Conservation (phyloP, 345 rosid genomes). For the Melaleuca alternifolia region DNA sequence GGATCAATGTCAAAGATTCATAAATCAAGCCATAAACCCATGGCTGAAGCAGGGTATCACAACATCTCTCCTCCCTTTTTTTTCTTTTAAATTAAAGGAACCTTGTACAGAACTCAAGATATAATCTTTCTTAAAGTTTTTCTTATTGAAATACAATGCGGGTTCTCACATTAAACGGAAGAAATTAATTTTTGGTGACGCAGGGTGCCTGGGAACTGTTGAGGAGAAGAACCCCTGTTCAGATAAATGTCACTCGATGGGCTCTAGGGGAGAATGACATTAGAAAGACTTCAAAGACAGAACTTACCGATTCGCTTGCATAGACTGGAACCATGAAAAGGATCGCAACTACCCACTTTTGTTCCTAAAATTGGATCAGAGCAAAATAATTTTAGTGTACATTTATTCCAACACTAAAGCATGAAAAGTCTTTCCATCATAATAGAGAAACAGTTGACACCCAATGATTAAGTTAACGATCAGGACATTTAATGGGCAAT, state of each 20-base stretch:
- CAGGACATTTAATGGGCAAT: background rate
- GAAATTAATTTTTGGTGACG: background rate
- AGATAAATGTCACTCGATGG: background rate
- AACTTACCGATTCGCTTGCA: constrained; percentile 73
- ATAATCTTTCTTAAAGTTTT: background rate
- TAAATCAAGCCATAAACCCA: background rate
- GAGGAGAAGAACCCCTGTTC: background rate
- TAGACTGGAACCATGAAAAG: constrained; percentile 85
- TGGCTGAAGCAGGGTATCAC: background rate
- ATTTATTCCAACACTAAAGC: background rate
- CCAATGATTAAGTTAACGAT: background rate
- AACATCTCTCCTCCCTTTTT: background rate
- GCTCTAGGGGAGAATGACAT: background rate
- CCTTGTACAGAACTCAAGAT: background rate
- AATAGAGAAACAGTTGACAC: background rate
- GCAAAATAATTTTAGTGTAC: background rate
- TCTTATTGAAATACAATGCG: background rate
- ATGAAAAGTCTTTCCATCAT: background rate
- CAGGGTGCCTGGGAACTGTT: background rate
- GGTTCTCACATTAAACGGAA: background rate
- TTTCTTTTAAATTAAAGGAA: background rate
- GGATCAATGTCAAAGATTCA: background rate
- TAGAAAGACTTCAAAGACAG: background rate
- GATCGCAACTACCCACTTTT: constrained; percentile 77
- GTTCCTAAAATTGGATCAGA: constrained; percentile 42